Conservation (phyloP, 345 rosid species). For the Salix viminalis region DNA sequence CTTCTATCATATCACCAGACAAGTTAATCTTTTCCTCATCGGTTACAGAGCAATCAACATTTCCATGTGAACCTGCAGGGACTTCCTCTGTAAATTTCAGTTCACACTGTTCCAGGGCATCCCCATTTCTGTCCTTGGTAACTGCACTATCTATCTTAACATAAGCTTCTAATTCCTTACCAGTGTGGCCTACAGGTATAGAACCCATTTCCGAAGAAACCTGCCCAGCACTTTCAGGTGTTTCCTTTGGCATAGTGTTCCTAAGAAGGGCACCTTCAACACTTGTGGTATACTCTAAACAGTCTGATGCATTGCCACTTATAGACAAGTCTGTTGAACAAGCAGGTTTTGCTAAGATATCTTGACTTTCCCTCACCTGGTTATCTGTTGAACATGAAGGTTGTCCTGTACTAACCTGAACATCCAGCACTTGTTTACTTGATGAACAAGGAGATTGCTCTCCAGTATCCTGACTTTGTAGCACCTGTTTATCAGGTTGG, state of each 20-base stretch:
- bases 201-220: constrained; percentile 20
- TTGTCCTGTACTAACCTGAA: background rate
- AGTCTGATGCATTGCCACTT: constrained; percentile 10
- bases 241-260: constrained; percentile 17
- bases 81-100: constrained; percentile 18
- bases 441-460: constrained; percentile 7
- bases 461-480: background rate
- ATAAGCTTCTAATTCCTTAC: constrained; percentile 22
- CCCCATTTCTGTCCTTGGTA: constrained; percentile 24
- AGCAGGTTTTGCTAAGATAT: constrained; percentile 14
- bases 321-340: constrained; percentile 23
- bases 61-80: constrained; percentile 27
- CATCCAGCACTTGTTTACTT: background rate
- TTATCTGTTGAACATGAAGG: constrained; percentile 1
- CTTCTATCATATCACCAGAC: constrained; percentile 45
- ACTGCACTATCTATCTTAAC: constrained; percentile 24
- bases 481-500: constrained; percentile 2
- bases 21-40: constrained; percentile 58
- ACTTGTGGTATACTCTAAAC: constrained; percentile 10
- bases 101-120: constrained; percentile 21
- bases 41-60: constrained; percentile 38
- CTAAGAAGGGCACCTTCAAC: constrained; percentile 14
- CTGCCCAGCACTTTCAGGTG: constrained; percentile 21
- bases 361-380: background rate
- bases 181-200: constrained; percentile 21